A percentile compares a stretch with the other conserved stretches of the same genome.
Conservation (phyloP, 345 rosid species). For the Balakata baccata region DNA sequence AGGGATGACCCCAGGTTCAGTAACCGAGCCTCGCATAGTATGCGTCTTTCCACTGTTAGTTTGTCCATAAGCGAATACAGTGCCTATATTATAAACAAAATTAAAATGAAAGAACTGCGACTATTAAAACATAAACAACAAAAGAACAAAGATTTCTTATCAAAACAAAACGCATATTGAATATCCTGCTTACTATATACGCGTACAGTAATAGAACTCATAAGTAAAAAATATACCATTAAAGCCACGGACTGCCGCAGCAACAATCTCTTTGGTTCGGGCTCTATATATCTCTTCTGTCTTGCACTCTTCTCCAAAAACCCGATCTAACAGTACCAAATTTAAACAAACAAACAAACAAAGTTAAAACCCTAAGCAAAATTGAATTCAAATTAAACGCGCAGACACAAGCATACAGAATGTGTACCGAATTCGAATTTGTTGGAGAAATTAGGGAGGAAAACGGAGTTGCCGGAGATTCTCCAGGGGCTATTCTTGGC, state of each 20-base stretch:
- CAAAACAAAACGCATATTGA: background rate
- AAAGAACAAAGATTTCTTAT: background rate
- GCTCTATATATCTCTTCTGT: conserved; percentile 65
- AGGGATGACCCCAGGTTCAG: conserved; percentile 86
- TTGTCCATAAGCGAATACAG: conserved; percentile 96
- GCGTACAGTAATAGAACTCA: background rate
- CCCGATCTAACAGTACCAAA: conserved; percentile 39
- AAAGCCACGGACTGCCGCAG: conserved; percentile 86
- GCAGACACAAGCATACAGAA: background rate
- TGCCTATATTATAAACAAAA: conserved; percentile 40
- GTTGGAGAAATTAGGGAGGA: conserved; percentile 48
- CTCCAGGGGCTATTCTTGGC: conserved; percentile 78
- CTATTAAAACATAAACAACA: background rate
- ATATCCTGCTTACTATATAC: no score
- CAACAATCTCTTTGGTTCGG: conserved; percentile 69
- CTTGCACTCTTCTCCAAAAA: conserved; percentile 63
- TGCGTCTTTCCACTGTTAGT: conserved; percentile 96
- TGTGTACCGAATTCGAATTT: conserved; percentile 69
- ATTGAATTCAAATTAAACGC: background rate
- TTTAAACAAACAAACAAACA: background rate
- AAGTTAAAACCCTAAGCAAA: background rate
- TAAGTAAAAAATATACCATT: conserved; percentile 47
- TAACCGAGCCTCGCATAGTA: conserved; percentile 82
- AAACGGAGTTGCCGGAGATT: conserved; percentile 63
- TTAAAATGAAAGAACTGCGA: no score